phyloP scores from a whole-genome alignment of 164 flowering plant genomes.

The Magnolia officinalis region DNA sequence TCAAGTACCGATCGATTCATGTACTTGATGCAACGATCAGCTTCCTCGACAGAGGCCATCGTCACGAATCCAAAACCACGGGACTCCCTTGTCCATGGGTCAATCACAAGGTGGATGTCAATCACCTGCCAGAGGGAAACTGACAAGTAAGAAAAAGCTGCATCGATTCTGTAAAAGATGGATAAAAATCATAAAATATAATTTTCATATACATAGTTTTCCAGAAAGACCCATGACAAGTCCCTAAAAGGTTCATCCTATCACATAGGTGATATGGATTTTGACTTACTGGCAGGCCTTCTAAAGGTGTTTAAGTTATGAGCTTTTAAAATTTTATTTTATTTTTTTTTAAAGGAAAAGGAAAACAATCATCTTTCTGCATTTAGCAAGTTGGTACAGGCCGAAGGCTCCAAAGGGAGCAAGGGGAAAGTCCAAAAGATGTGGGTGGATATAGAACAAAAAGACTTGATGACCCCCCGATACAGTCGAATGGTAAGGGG shows the following conservation, averaged over 20 bases:
- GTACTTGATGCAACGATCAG: conserved; percentile 76
- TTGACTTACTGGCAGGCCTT: too few relatives aligned
- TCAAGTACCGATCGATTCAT: conserved; percentile 73
- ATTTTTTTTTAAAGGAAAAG: too few relatives aligned
- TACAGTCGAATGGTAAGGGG: too few relatives aligned
- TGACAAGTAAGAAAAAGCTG: neutral
- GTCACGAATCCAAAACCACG: conserved; percentile 97
- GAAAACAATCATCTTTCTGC: too few relatives aligned
- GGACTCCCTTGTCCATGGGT: conserved; percentile 93
- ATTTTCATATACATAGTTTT: neutral
- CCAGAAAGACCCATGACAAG: neutral
- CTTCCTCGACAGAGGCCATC: conserved; percentile 65
- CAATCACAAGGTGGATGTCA: conserved; percentile 83
- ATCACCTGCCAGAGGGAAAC: conserved; percentile 43
- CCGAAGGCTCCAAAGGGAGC: too few relatives aligned
- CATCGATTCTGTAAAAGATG: neutral
- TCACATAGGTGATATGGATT: too few relatives aligned
- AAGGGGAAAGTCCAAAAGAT: too few relatives aligned
- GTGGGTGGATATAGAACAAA: too few relatives aligned
- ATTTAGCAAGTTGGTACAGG: too few relatives aligned
- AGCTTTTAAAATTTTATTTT: too few relatives aligned
- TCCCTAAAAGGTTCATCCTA: neutral
- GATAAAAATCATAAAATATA: neutral
- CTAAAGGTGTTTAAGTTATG: too few relatives aligned
- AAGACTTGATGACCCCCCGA: too few relatives aligned